A percentile compares a stretch with the other conserved stretches of the same genome.
These are phyloP conservation scores for Rhododendron williamsianum DNA, from an alignment of 148 eudicot genomes.

Conservation along the genomic window DNA sequence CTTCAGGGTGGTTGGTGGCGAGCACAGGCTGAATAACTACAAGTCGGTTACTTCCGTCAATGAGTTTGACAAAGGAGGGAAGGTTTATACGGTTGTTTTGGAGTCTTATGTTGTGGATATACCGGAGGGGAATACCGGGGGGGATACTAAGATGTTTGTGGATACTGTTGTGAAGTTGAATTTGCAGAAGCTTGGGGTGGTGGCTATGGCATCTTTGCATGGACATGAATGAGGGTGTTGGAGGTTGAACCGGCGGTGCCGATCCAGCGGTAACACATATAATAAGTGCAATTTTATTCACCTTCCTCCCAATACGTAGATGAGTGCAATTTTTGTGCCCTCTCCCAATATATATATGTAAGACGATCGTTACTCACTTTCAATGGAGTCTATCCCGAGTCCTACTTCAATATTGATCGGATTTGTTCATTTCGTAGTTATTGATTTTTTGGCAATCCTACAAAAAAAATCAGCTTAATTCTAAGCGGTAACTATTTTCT, in stretches of 20 bases:
- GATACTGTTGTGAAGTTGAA: conserved; percentile 84
- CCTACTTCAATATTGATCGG: background rate
- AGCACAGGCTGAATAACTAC: conserved; percentile 68
- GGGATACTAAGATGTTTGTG: conserved; percentile 84
- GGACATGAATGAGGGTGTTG: conserved; percentile 30
- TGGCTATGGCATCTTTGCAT: conserved; percentile 54
- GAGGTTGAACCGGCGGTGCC: background rate
- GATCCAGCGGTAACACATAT: background rate
- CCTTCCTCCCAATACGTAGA: background rate
- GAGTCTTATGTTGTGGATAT: conserved; percentile 78
- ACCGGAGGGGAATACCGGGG: conserved; percentile 71
- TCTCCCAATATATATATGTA: background rate
- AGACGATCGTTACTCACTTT: background rate
- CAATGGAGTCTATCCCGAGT: background rate
- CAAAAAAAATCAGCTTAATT: background rate
- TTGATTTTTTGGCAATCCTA: background rate
- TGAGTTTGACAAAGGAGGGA: conserved; percentile 37
- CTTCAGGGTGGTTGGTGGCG: conserved; percentile 73
- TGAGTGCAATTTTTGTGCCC: background rate
- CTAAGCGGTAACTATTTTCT: too few species aligned
- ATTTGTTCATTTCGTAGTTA: background rate
- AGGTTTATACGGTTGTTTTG: conserved; percentile 51
- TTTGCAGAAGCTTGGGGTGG: conserved; percentile 67
- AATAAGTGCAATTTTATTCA: background rate
- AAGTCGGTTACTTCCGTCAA: conserved; percentile 70